phyloP scores from a whole-genome alignment of 2,329 filamentous ascomycete species.

The Clarireedia sp. region DNA sequence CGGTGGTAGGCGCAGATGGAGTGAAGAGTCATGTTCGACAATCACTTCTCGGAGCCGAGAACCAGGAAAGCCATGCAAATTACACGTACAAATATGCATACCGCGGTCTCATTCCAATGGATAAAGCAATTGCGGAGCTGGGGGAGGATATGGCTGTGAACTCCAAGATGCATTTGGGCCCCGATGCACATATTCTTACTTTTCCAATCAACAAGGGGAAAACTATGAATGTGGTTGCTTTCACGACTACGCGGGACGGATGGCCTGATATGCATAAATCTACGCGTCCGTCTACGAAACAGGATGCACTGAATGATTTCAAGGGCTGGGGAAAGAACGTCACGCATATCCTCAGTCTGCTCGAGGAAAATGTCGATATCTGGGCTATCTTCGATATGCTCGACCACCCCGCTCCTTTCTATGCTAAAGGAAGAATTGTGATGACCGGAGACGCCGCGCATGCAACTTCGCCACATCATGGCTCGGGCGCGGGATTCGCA shows the following conservation, averaged over 20 bases:
- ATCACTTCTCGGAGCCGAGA: slow-evolving; percentile 39
- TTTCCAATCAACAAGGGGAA: slow-evolving; percentile 48
- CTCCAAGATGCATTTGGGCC: slow-evolving; percentile 41
- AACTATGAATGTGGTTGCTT: slow-evolving; percentile 42
- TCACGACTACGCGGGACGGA: slow-evolving; percentile 18
- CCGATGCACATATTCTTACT: slow-evolving; percentile 48
- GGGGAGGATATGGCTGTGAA: slow-evolving; percentile 42
- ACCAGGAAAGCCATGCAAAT: slow-evolving; percentile 19
- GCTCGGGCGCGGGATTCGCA: slow-evolving; percentile 48
- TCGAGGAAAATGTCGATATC: slow-evolving; percentile 33
- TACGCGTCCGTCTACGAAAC: slow-evolving; percentile 29
- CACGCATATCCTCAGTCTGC: background rate
- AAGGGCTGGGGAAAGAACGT: slow-evolving; percentile 27
- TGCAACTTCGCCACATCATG: slow-evolving; percentile 51
- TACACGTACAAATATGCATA: slow-evolving; percentile 56
- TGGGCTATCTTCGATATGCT: slow-evolving; percentile 39
- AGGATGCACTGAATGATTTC: slow-evolving; percentile 31
- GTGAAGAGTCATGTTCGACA: slow-evolving; percentile 49
- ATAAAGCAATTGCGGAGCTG: slow-evolving; percentile 39
- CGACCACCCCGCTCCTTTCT: slow-evolving; percentile 31
- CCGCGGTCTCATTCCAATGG: slow-evolving; percentile 53
- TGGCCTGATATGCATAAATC: slow-evolving; percentile 30
- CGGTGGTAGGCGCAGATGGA: slow-evolving; percentile 55
- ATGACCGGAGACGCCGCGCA: slow-evolving; percentile 56
- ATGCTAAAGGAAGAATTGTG: slow-evolving; percentile 29